These are phyloP conservation scores for Stentor coeruleus DNA, from an alignment of 73 alveolate species.

Conservation along the genomic window DNA sequence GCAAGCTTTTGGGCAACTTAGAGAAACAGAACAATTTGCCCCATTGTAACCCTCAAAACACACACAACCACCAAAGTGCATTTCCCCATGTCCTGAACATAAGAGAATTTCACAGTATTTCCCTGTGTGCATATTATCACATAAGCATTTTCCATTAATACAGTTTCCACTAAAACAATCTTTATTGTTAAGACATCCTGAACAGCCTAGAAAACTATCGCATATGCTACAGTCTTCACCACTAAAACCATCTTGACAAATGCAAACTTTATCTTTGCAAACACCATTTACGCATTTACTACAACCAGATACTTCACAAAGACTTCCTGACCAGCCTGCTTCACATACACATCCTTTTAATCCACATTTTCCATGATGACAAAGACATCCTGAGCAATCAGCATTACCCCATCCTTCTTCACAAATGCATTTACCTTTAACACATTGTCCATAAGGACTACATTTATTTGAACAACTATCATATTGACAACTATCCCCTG, in stretches of 20 bases:
- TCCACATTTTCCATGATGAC: neutral
- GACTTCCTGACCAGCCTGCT: neutral
- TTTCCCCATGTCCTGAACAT: conserved; percentile 19
- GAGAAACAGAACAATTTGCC: neutral
- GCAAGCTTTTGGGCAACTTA: neutral
- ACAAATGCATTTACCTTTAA: conserved; percentile 14
- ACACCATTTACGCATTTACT: neutral
- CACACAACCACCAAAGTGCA: neutral
- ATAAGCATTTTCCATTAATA: neutral
- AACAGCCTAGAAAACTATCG: neutral
- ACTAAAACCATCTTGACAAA: neutral
- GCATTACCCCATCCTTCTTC: neutral
- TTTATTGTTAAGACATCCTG: neutral
- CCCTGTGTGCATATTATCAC: neutral
- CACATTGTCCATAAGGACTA: conserved; percentile 4
- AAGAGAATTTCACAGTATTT: neutral
- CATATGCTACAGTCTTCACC: neutral
- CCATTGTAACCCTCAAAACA: conserved; percentile 2
- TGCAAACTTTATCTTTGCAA: neutral
- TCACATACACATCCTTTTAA: neutral
- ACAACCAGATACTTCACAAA: neutral
- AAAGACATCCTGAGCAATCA: neutral
- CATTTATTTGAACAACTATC: conserved; percentile 5
- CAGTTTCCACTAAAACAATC: neutral
- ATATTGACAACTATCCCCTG: conserved; percentile 25